Conservation (phyloP, 495 filamentous ascomycete genomes). For the Cenococcum geophilum region DNA sequence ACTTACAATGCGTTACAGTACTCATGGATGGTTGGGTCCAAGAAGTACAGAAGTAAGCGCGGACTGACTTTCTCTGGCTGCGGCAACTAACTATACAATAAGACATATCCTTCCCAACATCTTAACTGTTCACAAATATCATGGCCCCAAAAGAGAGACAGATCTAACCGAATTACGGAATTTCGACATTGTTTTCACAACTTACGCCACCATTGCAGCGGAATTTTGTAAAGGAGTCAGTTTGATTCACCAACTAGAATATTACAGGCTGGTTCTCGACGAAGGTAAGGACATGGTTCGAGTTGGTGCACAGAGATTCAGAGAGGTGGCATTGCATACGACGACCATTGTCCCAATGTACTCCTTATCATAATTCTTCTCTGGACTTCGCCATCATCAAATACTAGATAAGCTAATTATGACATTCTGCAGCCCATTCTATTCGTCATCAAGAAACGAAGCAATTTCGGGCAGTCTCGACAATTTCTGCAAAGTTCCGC, state of each 20-base stretch:
- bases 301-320: too few relatives aligned
- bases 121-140: conserved; percentile 33
- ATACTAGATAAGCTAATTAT: too few relatives aligned
- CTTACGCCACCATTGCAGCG: conserved; percentile 39
- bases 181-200: conserved; percentile 42
- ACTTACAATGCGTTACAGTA: conserved; percentile 5
- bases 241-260: conserved; percentile 34
- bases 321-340: too few relatives aligned
- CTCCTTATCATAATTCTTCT: too few relatives aligned
- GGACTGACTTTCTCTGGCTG: neutral
- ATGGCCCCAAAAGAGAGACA: conserved; percentile 28
- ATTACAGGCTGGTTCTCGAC: conserved; percentile 44
- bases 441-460: conserved; percentile 27
- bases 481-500: conserved; percentile 30
- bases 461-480: conserved; percentile 3
- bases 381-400: too few relatives aligned
- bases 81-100: conserved; percentile 2
- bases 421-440: conserved; percentile 13
- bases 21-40: conserved; percentile 33
- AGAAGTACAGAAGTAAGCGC: conserved; percentile 36
- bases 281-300: conserved; percentile 33
- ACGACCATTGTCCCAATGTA: too few relatives aligned
- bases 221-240: conserved; percentile 25
- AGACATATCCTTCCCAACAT: conserved; percentile 33
- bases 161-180: conserved; percentile 26